Evolutionary conservation across 2,329 filamentous ascomycete species (phyloP).

Genomic region (Fusarium sulawesiense): DNA sequence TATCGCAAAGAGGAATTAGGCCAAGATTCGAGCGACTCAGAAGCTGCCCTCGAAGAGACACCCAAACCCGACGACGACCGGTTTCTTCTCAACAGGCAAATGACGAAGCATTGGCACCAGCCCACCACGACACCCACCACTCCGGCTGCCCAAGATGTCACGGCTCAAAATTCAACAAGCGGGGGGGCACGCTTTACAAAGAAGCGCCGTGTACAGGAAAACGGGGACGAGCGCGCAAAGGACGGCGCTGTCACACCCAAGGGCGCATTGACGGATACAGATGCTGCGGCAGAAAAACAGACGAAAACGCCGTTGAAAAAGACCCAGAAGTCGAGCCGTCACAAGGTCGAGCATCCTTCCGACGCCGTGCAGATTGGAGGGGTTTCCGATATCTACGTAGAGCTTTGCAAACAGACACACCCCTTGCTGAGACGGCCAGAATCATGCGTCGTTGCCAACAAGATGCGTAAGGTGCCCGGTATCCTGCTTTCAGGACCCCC

Average conservation of each 20-base stretch:
- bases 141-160: neutral
- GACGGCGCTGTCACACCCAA: constrained; percentile 28
- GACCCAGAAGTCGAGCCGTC: constrained; percentile 46
- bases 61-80: constrained; percentile 50
- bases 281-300: constrained; percentile 38
- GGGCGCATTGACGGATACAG: constrained; percentile 35
- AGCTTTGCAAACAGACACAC: constrained; percentile 33
- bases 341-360: constrained; percentile 46
- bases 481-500: constrained; percentile 82
- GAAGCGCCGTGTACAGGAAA: constrained; percentile 50
- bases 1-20: constrained; percentile 75
- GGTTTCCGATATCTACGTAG: constrained; percentile 41
- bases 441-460: constrained; percentile 19
- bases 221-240: constrained; percentile 42
- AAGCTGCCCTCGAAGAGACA: constrained; percentile 60
- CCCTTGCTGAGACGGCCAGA: constrained; percentile 39
- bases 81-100: constrained; percentile 56
- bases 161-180: constrained; percentile 6
- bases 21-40: constrained; percentile 65
- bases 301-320: constrained; percentile 49
- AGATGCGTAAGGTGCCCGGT: constrained; percentile 55
- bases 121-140: neutral
- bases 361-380: constrained; percentile 47
- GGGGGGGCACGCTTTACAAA: constrained; percentile 46
- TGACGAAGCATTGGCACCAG: constrained; percentile 55